Evolutionary conservation across 2,329 filamentous ascomycete genomes (phyloP).

Genomic region (Aspergillus novofumigatus): DNA sequence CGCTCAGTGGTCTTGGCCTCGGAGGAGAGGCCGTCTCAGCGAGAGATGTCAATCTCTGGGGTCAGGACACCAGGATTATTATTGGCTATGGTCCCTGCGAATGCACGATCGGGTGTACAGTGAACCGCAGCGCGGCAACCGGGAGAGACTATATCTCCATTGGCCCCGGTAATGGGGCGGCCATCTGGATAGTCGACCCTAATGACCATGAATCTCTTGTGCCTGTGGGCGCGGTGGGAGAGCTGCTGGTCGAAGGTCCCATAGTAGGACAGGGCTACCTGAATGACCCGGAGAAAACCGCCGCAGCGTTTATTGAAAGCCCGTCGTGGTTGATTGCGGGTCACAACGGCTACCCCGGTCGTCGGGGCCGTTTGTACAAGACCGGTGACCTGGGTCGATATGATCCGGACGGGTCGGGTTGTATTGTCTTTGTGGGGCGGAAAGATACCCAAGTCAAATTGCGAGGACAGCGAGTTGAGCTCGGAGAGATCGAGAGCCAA

Average conservation of each 20-base stretch:
- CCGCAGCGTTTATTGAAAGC: slow-evolving; percentile 32
- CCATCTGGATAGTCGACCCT: slow-evolving; percentile 40
- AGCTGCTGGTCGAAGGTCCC: slow-evolving; percentile 46
- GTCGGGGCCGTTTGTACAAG: slow-evolving; percentile 35
- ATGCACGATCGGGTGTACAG: slow-evolving; percentile 39
- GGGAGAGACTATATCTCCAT: slow-evolving; percentile 37
- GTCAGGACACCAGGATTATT: slow-evolving; percentile 39
- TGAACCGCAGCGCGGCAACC: slow-evolving; percentile 33
- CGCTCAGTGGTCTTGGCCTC: slow-evolving; percentile 39
- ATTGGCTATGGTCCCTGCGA: slow-evolving; percentile 45
- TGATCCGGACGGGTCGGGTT: slow-evolving; percentile 35
- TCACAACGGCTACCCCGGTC: slow-evolving; percentile 20
- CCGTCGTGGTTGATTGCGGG: slow-evolving; percentile 35
- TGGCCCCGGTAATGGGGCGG: slow-evolving; percentile 33
- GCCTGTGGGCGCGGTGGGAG: slow-evolving; percentile 45
- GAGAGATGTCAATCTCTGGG: slow-evolving; percentile 40
- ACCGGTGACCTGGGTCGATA: slow-evolving; percentile 39
- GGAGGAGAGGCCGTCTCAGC: slow-evolving; percentile 44
- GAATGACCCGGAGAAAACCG: slow-evolving; percentile 36
- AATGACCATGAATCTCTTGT: slow-evolving; percentile 34
- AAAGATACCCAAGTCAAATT: slow-evolving; percentile 42
- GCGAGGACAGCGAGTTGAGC: slow-evolving; percentile 41
- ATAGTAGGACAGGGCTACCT: slow-evolving; percentile 47
- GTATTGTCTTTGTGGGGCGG: slow-evolving; percentile 35
- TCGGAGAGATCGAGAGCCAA: slow-evolving; percentile 40